A percentile compares a stretch with the other conserved stretches of the same genome.
These are phyloP conservation scores for Penicillium concentricum DNA, from an alignment of 2,329 filamentous ascomycete species.

Conservation along the genomic window DNA sequence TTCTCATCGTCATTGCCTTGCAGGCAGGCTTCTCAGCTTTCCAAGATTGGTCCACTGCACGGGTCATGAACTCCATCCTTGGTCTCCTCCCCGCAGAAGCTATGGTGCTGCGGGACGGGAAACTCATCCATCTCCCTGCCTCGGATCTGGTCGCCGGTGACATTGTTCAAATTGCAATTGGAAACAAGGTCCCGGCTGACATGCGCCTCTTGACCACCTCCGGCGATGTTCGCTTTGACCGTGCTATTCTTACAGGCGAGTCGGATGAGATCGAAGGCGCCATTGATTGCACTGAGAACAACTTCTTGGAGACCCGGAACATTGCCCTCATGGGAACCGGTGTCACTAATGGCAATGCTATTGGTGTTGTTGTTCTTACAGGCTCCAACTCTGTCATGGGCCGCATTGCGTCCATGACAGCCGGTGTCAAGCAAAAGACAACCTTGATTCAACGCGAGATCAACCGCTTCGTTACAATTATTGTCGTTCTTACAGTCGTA, in stretches of 20 bases:
- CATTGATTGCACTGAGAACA: slow-evolving; percentile 64
- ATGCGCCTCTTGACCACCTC: slow-evolving; percentile 69
- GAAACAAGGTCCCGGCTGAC: slow-evolving; percentile 74
- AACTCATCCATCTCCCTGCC: slow-evolving; percentile 52
- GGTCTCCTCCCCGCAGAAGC: slow-evolving; percentile 73
- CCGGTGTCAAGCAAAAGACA: slow-evolving; percentile 65
- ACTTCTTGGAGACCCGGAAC: slow-evolving; percentile 75
- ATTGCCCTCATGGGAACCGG: slow-evolving; percentile 77
- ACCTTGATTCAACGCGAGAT: slow-evolving; percentile 73
- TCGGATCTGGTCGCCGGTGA: slow-evolving; percentile 72
- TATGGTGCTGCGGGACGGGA: slow-evolving; percentile 63
- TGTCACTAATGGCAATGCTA: slow-evolving; percentile 67
- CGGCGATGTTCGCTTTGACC: slow-evolving; percentile 70
- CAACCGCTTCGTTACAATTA: slow-evolving; percentile 68
- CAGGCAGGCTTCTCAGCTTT: slow-evolving; percentile 69
- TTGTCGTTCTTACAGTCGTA: slow-evolving; percentile 64
- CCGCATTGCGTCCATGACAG: slow-evolving; percentile 71
- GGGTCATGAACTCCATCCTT: slow-evolving; percentile 77
- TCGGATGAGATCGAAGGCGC: slow-evolving; percentile 65
- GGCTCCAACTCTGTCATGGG: slow-evolving; percentile 74
- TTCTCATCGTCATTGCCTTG: slow-evolving; percentile 68
- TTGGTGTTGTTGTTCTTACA: slow-evolving; percentile 69
- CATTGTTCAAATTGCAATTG: slow-evolving; percentile 65
- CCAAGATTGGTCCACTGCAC: slow-evolving; percentile 73
- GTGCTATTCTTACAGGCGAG: slow-evolving; percentile 72